A percentile compares a stretch with the other conserved stretches of the same genome.
Evolutionary conservation across 2,329 filamentous ascomycete genomes (phyloP).

Genomic region (Colletotrichum eleusines): DNA sequence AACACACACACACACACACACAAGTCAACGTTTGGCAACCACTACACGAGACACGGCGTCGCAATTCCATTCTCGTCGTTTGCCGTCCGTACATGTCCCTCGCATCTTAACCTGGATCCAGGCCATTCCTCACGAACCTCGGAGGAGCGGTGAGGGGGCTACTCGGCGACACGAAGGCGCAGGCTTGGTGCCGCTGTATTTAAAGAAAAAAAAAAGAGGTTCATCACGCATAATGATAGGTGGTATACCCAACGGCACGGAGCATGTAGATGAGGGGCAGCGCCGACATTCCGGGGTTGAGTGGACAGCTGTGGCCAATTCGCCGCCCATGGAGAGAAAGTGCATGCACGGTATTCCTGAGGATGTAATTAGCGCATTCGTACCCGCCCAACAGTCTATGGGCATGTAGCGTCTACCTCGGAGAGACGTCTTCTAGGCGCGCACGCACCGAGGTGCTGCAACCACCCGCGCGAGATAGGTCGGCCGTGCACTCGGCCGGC

Average conservation of each 20-base stretch:
- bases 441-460: slow-evolving; percentile 26
- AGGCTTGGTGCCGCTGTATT: slow-evolving; percentile 13
- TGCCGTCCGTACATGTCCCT: slow-evolving; percentile 8
- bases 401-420: slow-evolving; percentile 34
- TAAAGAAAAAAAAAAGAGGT: slow-evolving; percentile 2
- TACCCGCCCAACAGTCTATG: slow-evolving; percentile 8
- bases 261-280: slow-evolving; percentile 28
- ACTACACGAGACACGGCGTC: slow-evolving; percentile 37
- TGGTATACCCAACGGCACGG: neutral
- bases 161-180: slow-evolving; percentile 16
- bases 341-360: neutral
- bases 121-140: slow-evolving; percentile 8
- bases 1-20: no score
- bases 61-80: slow-evolving; percentile 21
- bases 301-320: slow-evolving; percentile 10
- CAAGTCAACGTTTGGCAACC: slow-evolving; percentile 39
- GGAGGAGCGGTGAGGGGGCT: slow-evolving; percentile 35
- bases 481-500: slow-evolving; percentile 38
- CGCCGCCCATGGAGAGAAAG: slow-evolving; percentile 17
- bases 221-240: slow-evolving; percentile 25
- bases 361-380: slow-evolving; percentile 7
- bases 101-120: slow-evolving; percentile 1
- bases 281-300: slow-evolving; percentile 45
- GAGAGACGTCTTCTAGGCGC: neutral
- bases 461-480: slow-evolving; percentile 33